Conservation (phyloP, 2,329 filamentous ascomycete species). For the Pezicula radicicola region DNA sequence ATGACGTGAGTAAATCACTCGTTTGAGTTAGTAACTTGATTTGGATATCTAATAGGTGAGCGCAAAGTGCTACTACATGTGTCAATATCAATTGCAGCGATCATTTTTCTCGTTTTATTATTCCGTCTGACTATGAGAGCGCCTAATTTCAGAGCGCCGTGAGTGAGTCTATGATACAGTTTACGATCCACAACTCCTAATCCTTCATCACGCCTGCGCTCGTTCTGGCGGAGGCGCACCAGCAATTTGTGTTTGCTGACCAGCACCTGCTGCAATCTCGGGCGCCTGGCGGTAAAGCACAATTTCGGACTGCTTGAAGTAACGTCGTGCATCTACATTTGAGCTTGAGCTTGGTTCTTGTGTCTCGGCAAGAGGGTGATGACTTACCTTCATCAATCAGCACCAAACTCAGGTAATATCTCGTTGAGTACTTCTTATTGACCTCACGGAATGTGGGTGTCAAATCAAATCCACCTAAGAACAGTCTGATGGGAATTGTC, state of each 20-base stretch:
- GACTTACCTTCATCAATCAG: constrained; percentile 83
- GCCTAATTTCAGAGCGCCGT: neutral
- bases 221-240: constrained; percentile 27
- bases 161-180: neutral
- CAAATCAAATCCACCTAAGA: constrained; percentile 95
- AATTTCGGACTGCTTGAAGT: constrained; percentile 99
- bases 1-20: too few relatives aligned
- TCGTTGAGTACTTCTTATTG: constrained; percentile 99
- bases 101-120: too few relatives aligned
- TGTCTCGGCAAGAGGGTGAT: neutral
- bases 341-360: constrained; percentile 8
- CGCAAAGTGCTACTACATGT: too few relatives aligned
- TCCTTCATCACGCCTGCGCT: constrained; percentile 9
- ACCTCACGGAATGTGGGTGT: constrained; percentile 98
- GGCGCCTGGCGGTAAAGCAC: constrained; percentile 85
- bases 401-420: constrained; percentile 95
- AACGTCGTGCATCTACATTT: constrained; percentile 78
- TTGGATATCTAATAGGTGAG: too few relatives aligned
- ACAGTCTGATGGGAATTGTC: constrained; percentile 94
- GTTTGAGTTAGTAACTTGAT: too few relatives aligned
- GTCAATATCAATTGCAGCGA: too few relatives aligned
- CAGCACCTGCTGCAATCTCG: constrained; percentile 40
- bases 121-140: too few relatives aligned
- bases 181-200: neutral
- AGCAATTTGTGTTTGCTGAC: constrained; percentile 30